phyloP scores from a whole-genome alignment of 768 basidiomycete species.

The Lanmaoa rubissima region DNA sequence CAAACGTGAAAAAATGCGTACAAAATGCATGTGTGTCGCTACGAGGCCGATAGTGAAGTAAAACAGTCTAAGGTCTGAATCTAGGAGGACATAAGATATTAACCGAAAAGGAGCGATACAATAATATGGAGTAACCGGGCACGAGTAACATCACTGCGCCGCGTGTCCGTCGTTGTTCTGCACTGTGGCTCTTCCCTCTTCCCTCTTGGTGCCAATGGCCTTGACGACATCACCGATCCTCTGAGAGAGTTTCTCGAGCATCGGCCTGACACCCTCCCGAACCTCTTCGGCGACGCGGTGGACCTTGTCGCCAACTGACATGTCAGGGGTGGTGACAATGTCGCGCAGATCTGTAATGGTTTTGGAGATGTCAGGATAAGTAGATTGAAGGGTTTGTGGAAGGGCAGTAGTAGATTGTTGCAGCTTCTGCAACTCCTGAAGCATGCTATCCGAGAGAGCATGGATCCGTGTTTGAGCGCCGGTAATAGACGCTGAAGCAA shows the following conservation, averaged over 20 bases:
- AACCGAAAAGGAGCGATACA: constrained; percentile 5
- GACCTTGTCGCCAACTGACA: constrained; percentile 64
- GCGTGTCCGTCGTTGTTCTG: constrained; percentile 13
- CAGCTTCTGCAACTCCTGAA: constrained; percentile 63
- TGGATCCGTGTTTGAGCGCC: constrained; percentile 58
- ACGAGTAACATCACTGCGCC: constrained; percentile 7
- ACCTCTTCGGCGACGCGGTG: constrained; percentile 55
- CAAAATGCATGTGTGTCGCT: constrained; percentile 21
- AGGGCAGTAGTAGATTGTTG: constrained; percentile 58
- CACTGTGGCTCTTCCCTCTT: constrained; percentile 14
- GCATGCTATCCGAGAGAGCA: constrained; percentile 62
- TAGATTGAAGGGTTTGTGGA: constrained; percentile 58
- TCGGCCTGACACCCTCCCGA: constrained; percentile 55
- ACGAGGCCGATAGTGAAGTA: constrained; percentile 10
- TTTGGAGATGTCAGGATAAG: constrained; percentile 52
- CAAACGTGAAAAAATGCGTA: constrained; percentile 16
- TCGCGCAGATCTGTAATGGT: constrained; percentile 52
- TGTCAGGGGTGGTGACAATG: constrained; percentile 52
- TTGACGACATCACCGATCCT: constrained; percentile 33
- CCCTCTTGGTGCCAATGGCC: constrained; percentile 28
- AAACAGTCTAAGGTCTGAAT: constrained; percentile 27
- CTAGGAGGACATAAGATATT: constrained; percentile 20
- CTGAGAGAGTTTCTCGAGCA: constrained; percentile 52
- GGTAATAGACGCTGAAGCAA: constrained; percentile 55
- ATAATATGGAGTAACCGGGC: constrained; percentile 5